A percentile compares a stretch with the other conserved stretches of the same genome.
phyloP scores from a whole-genome alignment of 2,329 filamentous ascomycete genomes.

The Scortechinia acanthostroma region DNA sequence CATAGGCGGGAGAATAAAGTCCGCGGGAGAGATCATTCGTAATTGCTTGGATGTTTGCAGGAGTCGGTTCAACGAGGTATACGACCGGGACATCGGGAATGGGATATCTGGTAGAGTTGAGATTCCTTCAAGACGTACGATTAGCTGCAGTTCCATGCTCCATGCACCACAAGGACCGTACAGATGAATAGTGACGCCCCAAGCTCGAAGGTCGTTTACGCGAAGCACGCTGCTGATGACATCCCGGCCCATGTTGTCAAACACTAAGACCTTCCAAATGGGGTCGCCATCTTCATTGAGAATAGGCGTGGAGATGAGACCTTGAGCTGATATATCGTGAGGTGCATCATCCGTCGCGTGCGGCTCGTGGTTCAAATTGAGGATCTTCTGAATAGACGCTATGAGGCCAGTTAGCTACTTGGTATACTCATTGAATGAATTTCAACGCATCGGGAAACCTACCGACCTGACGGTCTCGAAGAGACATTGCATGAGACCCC shows the following conservation, averaged over 20 bases:
- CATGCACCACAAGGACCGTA: too few species aligned
- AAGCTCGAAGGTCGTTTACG: slow-evolving; percentile 83
- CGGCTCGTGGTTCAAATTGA: slow-evolving; percentile 79
- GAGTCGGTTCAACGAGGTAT: slow-evolving; percentile 86
- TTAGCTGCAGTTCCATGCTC: too few species aligned
- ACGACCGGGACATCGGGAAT: slow-evolving; percentile 96
- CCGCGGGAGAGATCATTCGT: slow-evolving; percentile 79
- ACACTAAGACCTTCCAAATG: slow-evolving; percentile 95
- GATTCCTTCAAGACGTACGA: slow-evolving; percentile 64
- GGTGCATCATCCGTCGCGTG: slow-evolving; percentile 49
- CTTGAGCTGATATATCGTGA: slow-evolving; percentile 55
- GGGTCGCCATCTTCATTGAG: slow-evolving; percentile 82
- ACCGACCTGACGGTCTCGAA: slow-evolving; percentile 2
- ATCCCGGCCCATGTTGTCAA: slow-evolving; percentile 81
- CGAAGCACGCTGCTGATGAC: slow-evolving; percentile 93
- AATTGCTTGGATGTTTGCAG: slow-evolving; percentile 73
- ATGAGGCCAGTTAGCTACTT: slow-evolving; percentile 4
- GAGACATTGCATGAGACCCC: neutral
- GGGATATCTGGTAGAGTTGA: slow-evolving; percentile 73
- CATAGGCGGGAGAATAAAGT: slow-evolving; percentile 86
- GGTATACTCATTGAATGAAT: neutral
- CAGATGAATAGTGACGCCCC: slow-evolving; percentile 97
- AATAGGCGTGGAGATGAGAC: slow-evolving; percentile 66
- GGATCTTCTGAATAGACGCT: slow-evolving; percentile 91
- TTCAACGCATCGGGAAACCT: neutral